A percentile compares a stretch with the other conserved stretches of the same genome.
These are phyloP conservation scores for Phytophthora cactorum DNA, from an alignment of 352 stramenopile genomes.

Conservation along the genomic window DNA sequence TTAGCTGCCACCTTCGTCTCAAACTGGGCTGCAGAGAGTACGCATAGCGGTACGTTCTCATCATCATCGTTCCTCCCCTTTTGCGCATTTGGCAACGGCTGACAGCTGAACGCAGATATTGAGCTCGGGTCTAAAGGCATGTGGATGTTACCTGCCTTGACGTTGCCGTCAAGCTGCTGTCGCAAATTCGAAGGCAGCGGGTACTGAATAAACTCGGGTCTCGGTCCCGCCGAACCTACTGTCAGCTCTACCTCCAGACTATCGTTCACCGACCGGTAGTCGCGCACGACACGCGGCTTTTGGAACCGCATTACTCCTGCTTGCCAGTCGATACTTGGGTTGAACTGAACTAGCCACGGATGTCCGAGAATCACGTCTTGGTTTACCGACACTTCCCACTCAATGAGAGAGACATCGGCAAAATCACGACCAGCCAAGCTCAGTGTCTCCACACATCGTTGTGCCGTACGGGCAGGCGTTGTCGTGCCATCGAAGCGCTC, in stretches of 20 bases:
- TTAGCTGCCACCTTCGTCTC: neutral
- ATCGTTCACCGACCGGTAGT: neutral
- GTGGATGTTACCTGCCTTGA: neutral
- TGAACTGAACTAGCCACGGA: too few species aligned
- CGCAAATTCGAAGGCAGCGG: neutral
- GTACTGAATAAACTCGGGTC: neutral
- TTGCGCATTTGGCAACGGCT: neutral
- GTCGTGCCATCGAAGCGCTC: slow-evolving; percentile 2
- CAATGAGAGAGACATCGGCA: neutral
- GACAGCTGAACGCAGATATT: neutral
- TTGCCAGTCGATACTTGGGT: too few species aligned
- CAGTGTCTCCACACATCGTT: too few species aligned
- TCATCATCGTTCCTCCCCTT: neutral
- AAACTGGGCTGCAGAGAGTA: neutral
- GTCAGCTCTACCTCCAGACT: neutral
- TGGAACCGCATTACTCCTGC: neutral
- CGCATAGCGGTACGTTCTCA: neutral
- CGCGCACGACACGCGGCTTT: neutral
- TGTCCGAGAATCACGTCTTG: too few species aligned
- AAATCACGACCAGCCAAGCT: too few species aligned
- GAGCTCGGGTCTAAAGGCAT: neutral
- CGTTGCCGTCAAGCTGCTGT: neutral
- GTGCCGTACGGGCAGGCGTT: neutral
- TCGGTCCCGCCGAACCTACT: neutral
- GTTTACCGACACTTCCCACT: slow-evolving; percentile 3